Evolutionary conservation across 2,329 filamentous ascomycete genomes (phyloP).

Genomic region (Fusarium bulbicola): DNA sequence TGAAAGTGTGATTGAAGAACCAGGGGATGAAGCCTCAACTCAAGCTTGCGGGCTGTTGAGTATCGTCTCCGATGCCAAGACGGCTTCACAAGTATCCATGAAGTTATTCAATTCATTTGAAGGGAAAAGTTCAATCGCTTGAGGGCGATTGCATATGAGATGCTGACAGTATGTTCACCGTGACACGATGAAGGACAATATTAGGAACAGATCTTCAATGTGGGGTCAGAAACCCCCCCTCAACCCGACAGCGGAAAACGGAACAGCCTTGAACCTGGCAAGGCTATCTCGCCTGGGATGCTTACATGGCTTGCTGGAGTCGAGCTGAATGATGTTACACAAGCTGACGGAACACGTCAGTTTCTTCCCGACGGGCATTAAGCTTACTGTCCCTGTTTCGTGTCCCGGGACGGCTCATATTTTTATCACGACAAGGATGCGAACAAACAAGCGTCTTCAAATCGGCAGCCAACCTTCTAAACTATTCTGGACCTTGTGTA

Average conservation of each 20-base stretch:
- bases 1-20: too few species aligned
- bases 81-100: background rate
- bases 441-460: background rate
- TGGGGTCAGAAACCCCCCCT: background rate
- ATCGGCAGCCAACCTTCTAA: conserved; percentile 6
- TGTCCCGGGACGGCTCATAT: background rate
- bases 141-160: conserved; percentile 8
- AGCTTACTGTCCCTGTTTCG: background rate
- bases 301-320: background rate
- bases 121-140: background rate
- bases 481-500: background rate
- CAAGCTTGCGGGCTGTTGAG: background rate
- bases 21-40: background rate
- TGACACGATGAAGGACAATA: background rate
- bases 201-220: conserved; percentile 8
- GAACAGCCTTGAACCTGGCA: background rate
- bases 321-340: conserved; percentile 1
- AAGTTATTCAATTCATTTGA: background rate
- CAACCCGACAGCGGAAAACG: background rate
- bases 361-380: conserved; percentile 8
- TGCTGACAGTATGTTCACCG: conserved; percentile 1
- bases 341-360: conserved; percentile 1
- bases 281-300: background rate
- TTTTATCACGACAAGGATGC: background rate
- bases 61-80: background rate